phyloP scores from a whole-genome alignment of 179 eudicot species.

The Beta corolliflora region DNA sequence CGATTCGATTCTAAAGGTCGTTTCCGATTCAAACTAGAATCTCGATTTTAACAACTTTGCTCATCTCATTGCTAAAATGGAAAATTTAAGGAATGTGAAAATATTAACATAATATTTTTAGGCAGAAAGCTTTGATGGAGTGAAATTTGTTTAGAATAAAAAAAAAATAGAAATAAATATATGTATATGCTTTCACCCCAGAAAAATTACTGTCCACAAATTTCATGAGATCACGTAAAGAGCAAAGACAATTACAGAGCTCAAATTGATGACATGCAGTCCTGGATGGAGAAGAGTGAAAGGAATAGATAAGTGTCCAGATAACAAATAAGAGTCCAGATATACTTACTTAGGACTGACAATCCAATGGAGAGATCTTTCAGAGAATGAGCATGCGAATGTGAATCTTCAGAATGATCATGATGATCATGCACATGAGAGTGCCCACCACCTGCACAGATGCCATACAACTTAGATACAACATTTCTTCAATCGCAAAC shows the following conservation, averaged over 20 bases:
- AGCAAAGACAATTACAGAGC: neutral
- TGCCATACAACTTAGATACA: conserved; percentile 12
- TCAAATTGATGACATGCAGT: neutral
- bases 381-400: conserved; percentile 62
- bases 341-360: conserved; percentile 69
- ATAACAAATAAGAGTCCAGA: conserved; percentile 4
- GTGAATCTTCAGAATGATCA: conserved; percentile 45
- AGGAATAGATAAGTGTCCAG: neutral
- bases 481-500: neutral
- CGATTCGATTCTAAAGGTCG: too few relatives aligned
- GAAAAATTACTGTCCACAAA: neutral
- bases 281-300: neutral
- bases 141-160: neutral
- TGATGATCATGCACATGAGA: conserved; percentile 61
- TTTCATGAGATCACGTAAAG: neutral
- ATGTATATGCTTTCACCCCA: neutral
- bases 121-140: neutral
- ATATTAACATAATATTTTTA: neutral
- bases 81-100: neutral
- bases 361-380: conserved; percentile 91
- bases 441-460: conserved; percentile 76
- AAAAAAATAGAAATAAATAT: too few relatives aligned
- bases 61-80: neutral
- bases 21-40: too few relatives aligned
- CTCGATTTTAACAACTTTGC: too few relatives aligned